Base-by-base conservation (phyloP, 78 protist species). In the Dictyostelium firmibasis region DNA sequence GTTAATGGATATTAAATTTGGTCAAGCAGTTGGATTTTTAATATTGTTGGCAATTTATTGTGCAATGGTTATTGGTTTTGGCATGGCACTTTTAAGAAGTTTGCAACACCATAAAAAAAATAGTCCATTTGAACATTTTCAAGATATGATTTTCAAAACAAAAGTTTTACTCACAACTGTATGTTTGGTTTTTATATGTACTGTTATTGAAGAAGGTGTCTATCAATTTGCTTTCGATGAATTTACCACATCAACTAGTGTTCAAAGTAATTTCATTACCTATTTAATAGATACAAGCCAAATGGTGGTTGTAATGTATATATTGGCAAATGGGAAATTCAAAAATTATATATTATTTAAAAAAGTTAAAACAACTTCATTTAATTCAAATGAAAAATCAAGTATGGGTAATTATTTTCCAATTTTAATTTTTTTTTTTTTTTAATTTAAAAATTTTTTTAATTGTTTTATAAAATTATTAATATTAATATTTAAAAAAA, bases 111-210 rank as follows among this genome's bases (percentile, higher is more conserved):
- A 83, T 64, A 25, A 38, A 41, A 83, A 83, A 25, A 60, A 83
- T 20, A 44, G 43, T 27, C 16, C 29, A 23, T 67, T 20, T 38
- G 27, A 60, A 38, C 64, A 83, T 25, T 83, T 25, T 64, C n/a
- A 64, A 38, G n/a, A 64, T 7, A 83, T 83, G 88, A 83, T 83
- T 6, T 41, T 64, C n/a, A 83, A 64, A 41, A 83, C 88, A 9
- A 83, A 83, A 83, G 31, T 83, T 13, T 25, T 83, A 29, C 0
- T 38, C 0, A 64, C 13, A 10, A 41, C 70, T 25, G 29, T 83
- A 8, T 18, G 13, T 38, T 33, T 23, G 18, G 76, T 83, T 13
- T 35, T 64, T 16, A 14, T 29, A 13, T 23, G 43, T 2, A 83
- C 60, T 3, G 25, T 83, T 3, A 29, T 41, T 3, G 77, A 69